phyloP scores from a whole-genome alignment of 805 yeast genomes.

The Barnettozyma sucrosica region DNA sequence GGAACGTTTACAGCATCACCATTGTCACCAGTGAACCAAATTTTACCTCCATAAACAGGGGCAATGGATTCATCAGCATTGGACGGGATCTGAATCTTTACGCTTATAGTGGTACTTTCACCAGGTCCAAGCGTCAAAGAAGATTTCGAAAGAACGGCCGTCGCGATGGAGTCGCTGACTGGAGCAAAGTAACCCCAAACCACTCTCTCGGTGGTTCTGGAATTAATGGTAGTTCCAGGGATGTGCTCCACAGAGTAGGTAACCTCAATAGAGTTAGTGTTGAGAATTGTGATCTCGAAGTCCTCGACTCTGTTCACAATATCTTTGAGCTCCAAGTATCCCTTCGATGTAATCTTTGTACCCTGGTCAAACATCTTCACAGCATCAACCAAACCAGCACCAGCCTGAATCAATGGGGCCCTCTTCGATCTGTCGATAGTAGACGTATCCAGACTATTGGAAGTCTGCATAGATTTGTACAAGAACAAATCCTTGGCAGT shows the following conservation, averaged over 20 bases:
- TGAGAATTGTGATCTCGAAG: constrained; percentile 10
- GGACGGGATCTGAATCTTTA: constrained; percentile 8
- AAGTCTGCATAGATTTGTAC: background rate
- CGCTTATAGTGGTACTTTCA: constrained; percentile 9
- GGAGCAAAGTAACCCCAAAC: constrained; percentile 10
- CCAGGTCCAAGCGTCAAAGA: constrained; percentile 11
- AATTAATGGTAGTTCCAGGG: constrained; percentile 8
- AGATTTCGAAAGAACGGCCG: constrained; percentile 2
- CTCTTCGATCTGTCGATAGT: background rate
- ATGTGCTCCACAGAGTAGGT: constrained; percentile 8
- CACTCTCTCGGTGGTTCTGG: constrained; percentile 1
- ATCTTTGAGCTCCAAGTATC: constrained; percentile 12
- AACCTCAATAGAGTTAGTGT: constrained; percentile 8
- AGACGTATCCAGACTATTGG: constrained; percentile 4
- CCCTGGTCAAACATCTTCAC: constrained; percentile 7
- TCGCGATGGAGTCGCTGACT: constrained; percentile 4
- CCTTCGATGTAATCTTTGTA: constrained; percentile 6
- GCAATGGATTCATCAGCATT: background rate
- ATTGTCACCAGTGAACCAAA: constrained; percentile 11
- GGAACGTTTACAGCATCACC: constrained; percentile 15
- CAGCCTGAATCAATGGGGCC: constrained; percentile 15
- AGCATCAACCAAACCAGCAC: constrained; percentile 17
- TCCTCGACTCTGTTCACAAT: constrained; percentile 13
- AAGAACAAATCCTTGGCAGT: constrained; percentile 5
- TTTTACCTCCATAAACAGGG: constrained; percentile 13